Conservation (phyloP, 1,284 basidiomycete genomes). For the Nidula niveotomentosa region DNA sequence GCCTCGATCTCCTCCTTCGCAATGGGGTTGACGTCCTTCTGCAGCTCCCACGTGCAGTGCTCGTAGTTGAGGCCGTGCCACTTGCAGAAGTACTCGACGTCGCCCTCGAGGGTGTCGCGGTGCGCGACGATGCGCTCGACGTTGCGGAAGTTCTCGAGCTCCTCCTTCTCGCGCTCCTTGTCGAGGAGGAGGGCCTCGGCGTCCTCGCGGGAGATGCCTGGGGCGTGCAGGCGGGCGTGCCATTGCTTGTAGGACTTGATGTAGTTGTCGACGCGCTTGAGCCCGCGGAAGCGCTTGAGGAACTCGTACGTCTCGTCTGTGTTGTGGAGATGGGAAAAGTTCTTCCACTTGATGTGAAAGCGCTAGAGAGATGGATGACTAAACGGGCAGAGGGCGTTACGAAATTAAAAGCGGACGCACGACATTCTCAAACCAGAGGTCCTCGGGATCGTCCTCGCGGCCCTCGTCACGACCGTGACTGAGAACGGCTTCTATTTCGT, state of each 20-base stretch:
- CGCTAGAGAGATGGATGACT: slow-evolving; percentile 49
- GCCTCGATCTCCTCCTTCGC: slow-evolving; percentile 78
- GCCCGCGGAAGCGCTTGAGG: slow-evolving; percentile 88
- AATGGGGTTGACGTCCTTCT: slow-evolving; percentile 78
- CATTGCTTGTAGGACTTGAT: slow-evolving; percentile 86
- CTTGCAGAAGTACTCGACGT: slow-evolving; percentile 94
- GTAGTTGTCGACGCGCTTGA: slow-evolving; percentile 99
- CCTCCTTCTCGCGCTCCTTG: slow-evolving; percentile 87
- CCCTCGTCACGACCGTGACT: slow-evolving; percentile 83
- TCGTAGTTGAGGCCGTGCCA: slow-evolving; percentile 96
- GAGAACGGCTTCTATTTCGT: slow-evolving; percentile 89
- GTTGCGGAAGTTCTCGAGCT: slow-evolving; percentile 87
- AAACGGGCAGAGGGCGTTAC: neutral
- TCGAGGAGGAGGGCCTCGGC: slow-evolving; percentile 88
- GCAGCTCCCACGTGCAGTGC: slow-evolving; percentile 95
- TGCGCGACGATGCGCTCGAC: slow-evolving; percentile 93
- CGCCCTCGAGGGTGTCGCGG: slow-evolving; percentile 68
- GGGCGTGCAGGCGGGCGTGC: slow-evolving; percentile 67
- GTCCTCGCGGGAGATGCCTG: slow-evolving; percentile 84
- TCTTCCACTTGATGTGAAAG: slow-evolving; percentile 96
- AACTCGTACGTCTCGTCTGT: slow-evolving; percentile 98
- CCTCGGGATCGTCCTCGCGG: slow-evolving; percentile 71
- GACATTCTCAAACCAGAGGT: slow-evolving; percentile 84
- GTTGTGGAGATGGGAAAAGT: slow-evolving; percentile 92
- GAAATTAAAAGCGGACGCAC: slow-evolving; percentile 43